phyloP scores from a whole-genome alignment of 2,329 filamentous ascomycete species.

The Phaeosphaeriaceae sp. region DNA sequence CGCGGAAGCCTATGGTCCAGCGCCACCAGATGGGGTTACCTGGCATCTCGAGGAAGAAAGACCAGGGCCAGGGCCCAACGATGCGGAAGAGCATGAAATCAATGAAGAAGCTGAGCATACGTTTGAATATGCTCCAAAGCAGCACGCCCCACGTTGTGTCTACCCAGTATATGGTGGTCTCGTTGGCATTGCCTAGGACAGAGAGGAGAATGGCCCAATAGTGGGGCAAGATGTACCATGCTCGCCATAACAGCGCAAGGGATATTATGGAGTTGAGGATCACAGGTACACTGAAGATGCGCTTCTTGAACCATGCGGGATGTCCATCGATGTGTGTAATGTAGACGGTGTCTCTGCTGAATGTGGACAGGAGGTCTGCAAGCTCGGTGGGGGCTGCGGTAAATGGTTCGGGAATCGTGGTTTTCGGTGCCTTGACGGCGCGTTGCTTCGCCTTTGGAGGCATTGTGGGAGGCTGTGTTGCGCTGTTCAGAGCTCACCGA shows the following conservation, averaged over 20 bases:
- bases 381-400: slow-evolving; percentile 68
- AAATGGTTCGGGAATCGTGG: slow-evolving; percentile 68
- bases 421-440: slow-evolving; percentile 17
- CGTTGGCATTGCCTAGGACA: slow-evolving; percentile 69
- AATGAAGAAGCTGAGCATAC: slow-evolving; percentile 71
- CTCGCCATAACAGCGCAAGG: slow-evolving; percentile 70
- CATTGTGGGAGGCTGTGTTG: slow-evolving; percentile 12
- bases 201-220: slow-evolving; percentile 74
- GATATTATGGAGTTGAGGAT: slow-evolving; percentile 75
- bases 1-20: slow-evolving; percentile 75
- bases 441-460: slow-evolving; percentile 29
- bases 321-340: slow-evolving; percentile 82
- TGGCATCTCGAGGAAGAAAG: slow-evolving; percentile 67
- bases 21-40: slow-evolving; percentile 75
- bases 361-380: slow-evolving; percentile 68
- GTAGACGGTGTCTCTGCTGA: slow-evolving; percentile 77
- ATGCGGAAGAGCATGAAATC: slow-evolving; percentile 68
- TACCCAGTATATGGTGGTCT: slow-evolving; percentile 68
- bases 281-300: slow-evolving; percentile 82
- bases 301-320: slow-evolving; percentile 74
- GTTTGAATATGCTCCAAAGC: slow-evolving; percentile 62
- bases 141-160: slow-evolving; percentile 64
- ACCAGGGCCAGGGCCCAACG: slow-evolving; percentile 56
- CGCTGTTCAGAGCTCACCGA: neutral
- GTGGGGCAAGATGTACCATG: slow-evolving; percentile 72